phyloP scores from a whole-genome alignment of 805 yeast genomes.

The Metschnikowia sp. region DNA sequence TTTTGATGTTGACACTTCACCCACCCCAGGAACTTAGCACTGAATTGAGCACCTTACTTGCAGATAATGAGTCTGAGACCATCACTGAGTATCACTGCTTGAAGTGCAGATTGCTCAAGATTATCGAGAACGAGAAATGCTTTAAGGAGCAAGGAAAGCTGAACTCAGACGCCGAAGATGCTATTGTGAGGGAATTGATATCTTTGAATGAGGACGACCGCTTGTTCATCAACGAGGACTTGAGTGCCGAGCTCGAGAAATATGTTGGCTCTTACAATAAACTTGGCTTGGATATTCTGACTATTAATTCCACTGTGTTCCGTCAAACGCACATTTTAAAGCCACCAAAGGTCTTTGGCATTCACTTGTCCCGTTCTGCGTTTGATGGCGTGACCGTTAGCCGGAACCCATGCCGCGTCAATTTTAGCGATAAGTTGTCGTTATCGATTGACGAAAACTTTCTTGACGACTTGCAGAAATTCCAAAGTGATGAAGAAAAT shows the following conservation, averaged over 20 bases:
- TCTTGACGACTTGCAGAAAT: conserved; percentile 33
- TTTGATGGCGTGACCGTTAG: conserved; percentile 63
- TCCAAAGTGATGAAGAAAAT: conserved; percentile 22
- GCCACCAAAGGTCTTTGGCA: conserved; percentile 67
- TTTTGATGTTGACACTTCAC: conserved; percentile 68
- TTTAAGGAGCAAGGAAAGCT: conserved; percentile 19
- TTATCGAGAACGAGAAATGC: conserved; percentile 28
- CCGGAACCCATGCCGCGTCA: conserved; percentile 72
- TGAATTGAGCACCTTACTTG: conserved; percentile 51
- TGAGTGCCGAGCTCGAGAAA: conserved; percentile 47
- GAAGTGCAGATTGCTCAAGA: conserved; percentile 51
- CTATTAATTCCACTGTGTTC: conserved; percentile 60
- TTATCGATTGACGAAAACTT: conserved; percentile 47
- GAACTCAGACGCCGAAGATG: conserved; percentile 24
- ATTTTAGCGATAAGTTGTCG: conserved; percentile 54
- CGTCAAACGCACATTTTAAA: conserved; percentile 59
- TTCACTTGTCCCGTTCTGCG: conserved; percentile 86
- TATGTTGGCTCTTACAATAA: conserved; percentile 47
- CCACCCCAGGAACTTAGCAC: conserved; percentile 59
- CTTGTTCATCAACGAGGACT: conserved; percentile 61
- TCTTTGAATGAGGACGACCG: conserved; percentile 33
- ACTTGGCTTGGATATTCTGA: conserved; percentile 41
- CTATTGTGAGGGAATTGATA: conserved; percentile 32
- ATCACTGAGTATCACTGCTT: conserved; percentile 80
- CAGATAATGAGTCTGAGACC: conserved; percentile 58